Percentiles rank a stretch among this genome's conserved stretches.
Conservation (phyloP, 805 yeast genomes). For the Metschnikowia shivogae region DNA sequence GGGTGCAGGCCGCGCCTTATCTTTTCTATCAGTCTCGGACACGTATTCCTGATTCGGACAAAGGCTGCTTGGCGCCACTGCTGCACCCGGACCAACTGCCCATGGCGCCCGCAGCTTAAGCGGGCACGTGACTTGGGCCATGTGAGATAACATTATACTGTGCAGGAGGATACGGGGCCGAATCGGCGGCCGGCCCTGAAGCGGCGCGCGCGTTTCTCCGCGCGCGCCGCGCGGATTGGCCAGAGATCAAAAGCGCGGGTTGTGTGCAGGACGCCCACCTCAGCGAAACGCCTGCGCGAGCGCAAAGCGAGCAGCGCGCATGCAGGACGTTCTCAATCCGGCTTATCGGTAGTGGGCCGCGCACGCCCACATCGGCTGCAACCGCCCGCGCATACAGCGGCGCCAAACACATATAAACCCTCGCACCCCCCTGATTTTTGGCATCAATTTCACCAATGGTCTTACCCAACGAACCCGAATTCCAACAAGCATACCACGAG, state of each 20-base stretch:
- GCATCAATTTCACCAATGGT: slow-evolving; percentile 42
- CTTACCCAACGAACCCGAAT: slow-evolving; percentile 94
- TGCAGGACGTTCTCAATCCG: background rate
- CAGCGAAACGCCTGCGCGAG: background rate
- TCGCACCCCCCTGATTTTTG: background rate
- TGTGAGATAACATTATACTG: too few species aligned
- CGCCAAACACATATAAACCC: background rate
- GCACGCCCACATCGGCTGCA: background rate
- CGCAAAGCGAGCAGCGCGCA: background rate
- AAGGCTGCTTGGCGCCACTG: too few species aligned
- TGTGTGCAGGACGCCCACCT: background rate
- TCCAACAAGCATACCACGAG: slow-evolving; percentile 97
- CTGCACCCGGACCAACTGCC: too few species aligned
- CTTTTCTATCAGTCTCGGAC: background rate
- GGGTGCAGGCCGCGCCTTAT: slow-evolving; percentile 1
- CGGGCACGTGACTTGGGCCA: background rate
- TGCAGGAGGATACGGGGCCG: background rate
- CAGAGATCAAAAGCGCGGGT: slow-evolving; percentile 10
- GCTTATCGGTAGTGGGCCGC: slow-evolving; percentile 1
- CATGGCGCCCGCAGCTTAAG: too few species aligned
- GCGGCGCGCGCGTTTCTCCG: slow-evolving; percentile 9
- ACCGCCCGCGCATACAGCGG: background rate
- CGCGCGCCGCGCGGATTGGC: slow-evolving; percentile 12
- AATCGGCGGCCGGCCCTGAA: slow-evolving; percentile 13
- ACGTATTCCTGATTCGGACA: too few species aligned